A percentile compares a stretch with the other conserved stretches of the same genome.
Conservation (phyloP, 2,329 filamentous ascomycete species). For the Alternaria sp. region DNA sequence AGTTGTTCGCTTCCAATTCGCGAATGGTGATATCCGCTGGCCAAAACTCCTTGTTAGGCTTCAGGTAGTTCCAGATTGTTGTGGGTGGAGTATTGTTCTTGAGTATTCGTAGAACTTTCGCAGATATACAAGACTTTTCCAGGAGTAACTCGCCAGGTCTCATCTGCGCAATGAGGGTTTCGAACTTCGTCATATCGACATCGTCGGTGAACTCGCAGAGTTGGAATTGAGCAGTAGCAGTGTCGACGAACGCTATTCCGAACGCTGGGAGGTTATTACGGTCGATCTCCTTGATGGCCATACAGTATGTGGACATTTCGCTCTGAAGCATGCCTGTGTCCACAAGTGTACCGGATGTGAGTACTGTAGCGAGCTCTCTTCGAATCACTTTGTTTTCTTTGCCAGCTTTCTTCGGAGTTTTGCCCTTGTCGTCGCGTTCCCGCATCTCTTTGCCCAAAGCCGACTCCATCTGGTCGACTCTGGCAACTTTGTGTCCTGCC, state of each 20-base stretch:
- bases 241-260: constrained; percentile 93
- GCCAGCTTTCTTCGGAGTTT: constrained; percentile 59
- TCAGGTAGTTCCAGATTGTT: constrained; percentile 94
- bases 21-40: constrained; percentile 81
- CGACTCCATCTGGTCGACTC: constrained; percentile 96
- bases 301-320: constrained; percentile 96
- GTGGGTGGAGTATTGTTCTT: constrained; percentile 95
- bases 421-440: constrained; percentile 74
- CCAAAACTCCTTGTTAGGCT: constrained; percentile 90
- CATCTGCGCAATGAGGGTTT: constrained; percentile 94
- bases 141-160: constrained; percentile 87
- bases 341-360: constrained; percentile 92
- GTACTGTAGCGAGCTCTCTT: constrained; percentile 86
- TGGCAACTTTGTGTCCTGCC: constrained; percentile 96
- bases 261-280: constrained; percentile 81
- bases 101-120: constrained; percentile 89
- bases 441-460: constrained; percentile 98
- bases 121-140: constrained; percentile 82
- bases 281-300: constrained; percentile 81
- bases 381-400: constrained; percentile 90
- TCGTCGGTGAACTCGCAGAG: constrained; percentile 94
- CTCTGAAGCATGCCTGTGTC: constrained; percentile 97
- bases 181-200: constrained; percentile 92
- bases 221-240: constrained; percentile 93
- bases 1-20: constrained; percentile 80